Base-by-base conservation (phyloP, 202 grass and related monocot species). In the Cymbopogon flexuosus region DNA sequence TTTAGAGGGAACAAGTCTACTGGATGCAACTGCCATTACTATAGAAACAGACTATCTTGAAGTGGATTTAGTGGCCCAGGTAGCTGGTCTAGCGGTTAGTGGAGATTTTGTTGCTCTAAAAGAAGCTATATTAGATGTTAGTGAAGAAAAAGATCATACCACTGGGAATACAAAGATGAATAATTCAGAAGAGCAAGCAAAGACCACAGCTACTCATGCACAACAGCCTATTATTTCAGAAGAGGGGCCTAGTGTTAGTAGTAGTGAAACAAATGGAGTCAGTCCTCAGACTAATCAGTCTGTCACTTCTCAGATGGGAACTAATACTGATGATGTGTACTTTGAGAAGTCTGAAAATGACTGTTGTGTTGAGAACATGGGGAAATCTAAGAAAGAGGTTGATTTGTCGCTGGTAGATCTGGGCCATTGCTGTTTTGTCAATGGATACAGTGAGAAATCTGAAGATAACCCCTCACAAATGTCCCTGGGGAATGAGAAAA, bases 11-110 rank as follows among this genome's bases (percentile, higher is more conserved):
- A 91, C 81, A 80, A 87, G 82, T 79, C 84, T 95, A 72, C 33
- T 95, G 35, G 79, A 88, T 86, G 72, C 82, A 51, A 86, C 90
- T 3, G 88, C 92, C 66, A 51, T 95, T 84, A 95, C 69, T 69
- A 70, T 93, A 79, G 82, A 84, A 62, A 87, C 88, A 75, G 78
- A 93, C 86, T 86, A 81, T 84, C 88, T 99, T 81, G 89, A 86
- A 52, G 12, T 11, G 1, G 74, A 83, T 79, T 70, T 83, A 69
- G 54, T 36, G 10, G 33, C 68, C 21, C 69, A 13, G 21, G 6
- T 83, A 73, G 65, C 30, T 80, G 16, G 21, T 90, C 71, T 37
- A 14, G 70, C 24, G 12, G 14, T n/a, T 21, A 21, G 39, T 41
- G 29, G 58, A 78, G 67, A 73, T 68, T 68, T 49, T 73, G 40